These are phyloP conservation scores for Pythium scleroteichum DNA, from an alignment of 352 stramenopile genomes.

Conservation along the genomic window DNA sequence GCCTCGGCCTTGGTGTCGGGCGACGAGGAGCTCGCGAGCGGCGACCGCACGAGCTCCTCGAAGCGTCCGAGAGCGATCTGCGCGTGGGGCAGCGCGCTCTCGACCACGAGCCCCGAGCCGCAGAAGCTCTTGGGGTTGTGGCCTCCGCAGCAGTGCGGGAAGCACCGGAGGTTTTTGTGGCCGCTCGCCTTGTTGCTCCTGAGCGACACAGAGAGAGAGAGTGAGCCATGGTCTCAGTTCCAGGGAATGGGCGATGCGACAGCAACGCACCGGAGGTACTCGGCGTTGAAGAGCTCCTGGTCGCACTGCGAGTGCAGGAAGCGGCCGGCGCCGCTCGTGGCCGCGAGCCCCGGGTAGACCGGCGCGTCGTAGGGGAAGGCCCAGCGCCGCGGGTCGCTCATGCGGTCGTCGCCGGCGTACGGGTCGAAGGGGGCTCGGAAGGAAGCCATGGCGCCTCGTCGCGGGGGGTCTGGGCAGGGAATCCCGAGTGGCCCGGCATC, in stretches of 20 bases:
- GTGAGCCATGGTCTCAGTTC: no score
- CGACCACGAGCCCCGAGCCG: constrained; percentile 73
- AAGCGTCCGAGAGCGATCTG: constrained; percentile 72
- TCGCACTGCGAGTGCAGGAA: constrained; percentile 78
- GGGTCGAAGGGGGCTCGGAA: constrained; percentile 9
- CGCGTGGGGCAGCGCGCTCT: constrained; percentile 56
- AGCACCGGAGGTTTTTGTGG: constrained; percentile 84
- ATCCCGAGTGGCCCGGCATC: not conserved
- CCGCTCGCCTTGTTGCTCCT: constrained; percentile 87
- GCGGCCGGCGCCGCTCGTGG: constrained; percentile 5
- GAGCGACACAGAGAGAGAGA: constrained; percentile 9
- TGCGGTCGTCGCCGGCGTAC: not conserved
- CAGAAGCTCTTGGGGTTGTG: constrained; percentile 88
- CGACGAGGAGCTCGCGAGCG: not conserved
- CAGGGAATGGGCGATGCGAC: no score
- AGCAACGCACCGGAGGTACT: constrained; percentile 74
- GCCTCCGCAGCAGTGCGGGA: constrained; percentile 80
- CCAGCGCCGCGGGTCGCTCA: no score
- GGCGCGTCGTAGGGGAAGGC: no score
- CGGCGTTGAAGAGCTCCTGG: constrained; percentile 68
- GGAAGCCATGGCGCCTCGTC: constrained; percentile 10
- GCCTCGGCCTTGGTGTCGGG: not conserved
- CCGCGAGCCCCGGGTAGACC: not conserved
- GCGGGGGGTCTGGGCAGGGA: not conserved
- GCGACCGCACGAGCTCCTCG: constrained; percentile 43